These are phyloP conservation scores for Avicennia marina DNA, from an alignment of 257 asterid species.

Conservation along the genomic window DNA sequence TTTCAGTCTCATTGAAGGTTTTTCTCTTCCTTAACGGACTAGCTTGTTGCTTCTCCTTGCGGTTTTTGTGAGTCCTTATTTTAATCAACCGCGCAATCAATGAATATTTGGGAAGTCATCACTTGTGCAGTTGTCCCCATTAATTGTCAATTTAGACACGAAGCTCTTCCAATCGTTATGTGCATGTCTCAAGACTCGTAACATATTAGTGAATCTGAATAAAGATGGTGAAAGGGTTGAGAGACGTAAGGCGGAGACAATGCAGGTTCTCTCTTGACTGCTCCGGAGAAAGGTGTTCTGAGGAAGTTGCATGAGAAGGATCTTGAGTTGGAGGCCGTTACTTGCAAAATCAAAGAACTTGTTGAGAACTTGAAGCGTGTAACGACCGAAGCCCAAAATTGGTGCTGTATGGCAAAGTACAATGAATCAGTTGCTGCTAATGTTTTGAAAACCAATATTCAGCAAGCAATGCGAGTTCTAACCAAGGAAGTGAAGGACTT, in stretches of 20 bases:
- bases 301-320: constrained; percentile 65
- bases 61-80: no score
- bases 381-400: constrained; percentile 65
- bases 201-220: constrained; percentile 17
- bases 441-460: constrained; percentile 54
- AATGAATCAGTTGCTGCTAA: constrained; percentile 71
- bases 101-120: background rate
- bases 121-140: no score
- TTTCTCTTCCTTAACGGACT: background rate
- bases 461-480: constrained; percentile 52
- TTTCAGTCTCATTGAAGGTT: background rate
- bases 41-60: background rate
- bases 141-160: no score
- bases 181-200: no score
- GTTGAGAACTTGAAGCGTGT: constrained; percentile 65
- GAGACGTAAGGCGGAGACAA: constrained; percentile 73
- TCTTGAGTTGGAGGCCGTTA: constrained; percentile 49
- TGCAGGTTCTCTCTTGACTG: constrained; percentile 45
- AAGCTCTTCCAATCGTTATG: no score
- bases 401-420: constrained; percentile 86
- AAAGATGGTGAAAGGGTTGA: constrained; percentile 46
- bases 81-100: background rate
- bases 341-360: constrained; percentile 62
- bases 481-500: constrained; percentile 52
- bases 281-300: constrained; percentile 42